Base-by-base conservation (phyloP, 108 stramenopile genomes). In the Cyclotella cryptica region DNA sequence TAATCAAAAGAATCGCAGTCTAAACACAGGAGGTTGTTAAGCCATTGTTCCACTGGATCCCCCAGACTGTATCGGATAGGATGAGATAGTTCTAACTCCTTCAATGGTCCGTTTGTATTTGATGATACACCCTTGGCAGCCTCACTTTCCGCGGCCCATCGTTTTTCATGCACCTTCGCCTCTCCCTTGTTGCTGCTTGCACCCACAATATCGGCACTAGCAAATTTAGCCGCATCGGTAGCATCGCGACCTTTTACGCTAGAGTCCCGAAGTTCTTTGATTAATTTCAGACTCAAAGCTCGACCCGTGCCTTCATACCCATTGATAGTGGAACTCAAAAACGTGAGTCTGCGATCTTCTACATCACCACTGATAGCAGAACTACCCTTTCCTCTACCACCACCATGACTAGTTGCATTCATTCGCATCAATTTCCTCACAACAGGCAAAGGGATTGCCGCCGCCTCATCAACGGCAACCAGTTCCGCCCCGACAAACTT, bases 271-370 rank as follows among this genome's bases (percentile, higher is more conserved):
- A 99, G 84, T 74, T 98, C 97, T 69, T 97, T 92, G 79, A 99
- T 90, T 19, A 99, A 88, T 78, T 99, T 99, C 28, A 99, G 85
- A 71, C 96, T 97, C 40, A 99, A 83, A 3, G 98, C 93, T 35
- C 99, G 66, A 19, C 99, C 99, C 0, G 99, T 99, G 12, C 99
- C 99, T 83, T 99, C 99, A 84, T 99, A 99, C 30, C 99, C 99
- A 83, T 98, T 98, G 53, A 99, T 88, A 11, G 99, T 99, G 24
- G 98, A 98, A 72, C 96, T 93, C 71, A 99, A 58, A 72, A 99
- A 99, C 15, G 95, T 95, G 40, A 98, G 84, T 30, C 92, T 88
- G 68, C 90, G 83, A 12, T 86, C 85, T 44, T 82, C 84, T 1
- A 84, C 81, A 53, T 83, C 74, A 71, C 35, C 82, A 26, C 59